These are phyloP conservation scores for Colletotrichum sublineola DNA, from an alignment of 2,329 filamentous ascomycete genomes.

Conservation along the genomic window DNA sequence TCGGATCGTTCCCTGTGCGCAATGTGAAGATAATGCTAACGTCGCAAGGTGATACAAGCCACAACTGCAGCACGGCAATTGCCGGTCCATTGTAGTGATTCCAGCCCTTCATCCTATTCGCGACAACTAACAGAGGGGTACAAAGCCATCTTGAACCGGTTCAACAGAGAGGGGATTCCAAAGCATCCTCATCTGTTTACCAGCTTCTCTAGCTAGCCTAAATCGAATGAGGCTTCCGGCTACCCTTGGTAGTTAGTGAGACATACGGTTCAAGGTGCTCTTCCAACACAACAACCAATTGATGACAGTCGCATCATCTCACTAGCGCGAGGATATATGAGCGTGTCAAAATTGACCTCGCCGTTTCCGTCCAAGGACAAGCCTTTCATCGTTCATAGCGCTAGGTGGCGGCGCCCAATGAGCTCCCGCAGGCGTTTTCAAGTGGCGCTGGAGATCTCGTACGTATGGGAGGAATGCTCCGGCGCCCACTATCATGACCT, in stretches of 20 bases:
- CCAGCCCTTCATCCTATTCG: no score
- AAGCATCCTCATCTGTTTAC: no score
- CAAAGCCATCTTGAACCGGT: not conserved
- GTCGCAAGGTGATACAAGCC: no score
- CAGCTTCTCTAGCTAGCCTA: not conserved
- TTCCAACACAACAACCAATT: not conserved
- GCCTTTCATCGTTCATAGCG: not conserved
- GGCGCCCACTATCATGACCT: not conserved
- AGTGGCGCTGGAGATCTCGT: not conserved
- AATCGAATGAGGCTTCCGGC: not conserved
- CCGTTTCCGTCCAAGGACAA: constrained; percentile 23
- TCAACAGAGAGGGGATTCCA: no score
- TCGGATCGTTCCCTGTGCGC: not conserved
- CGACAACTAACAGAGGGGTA: no score
- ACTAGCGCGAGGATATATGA: not conserved
- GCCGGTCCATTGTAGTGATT: no score
- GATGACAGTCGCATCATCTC: not conserved
- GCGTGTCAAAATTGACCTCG: not conserved
- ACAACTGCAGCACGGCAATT: no score
- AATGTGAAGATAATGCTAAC: not conserved
- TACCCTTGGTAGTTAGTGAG: not conserved
- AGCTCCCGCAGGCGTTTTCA: not conserved
- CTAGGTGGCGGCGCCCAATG: constrained; percentile 5
- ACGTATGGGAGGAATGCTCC: not conserved
- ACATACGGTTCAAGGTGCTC: not conserved